Conservation (phyloP, 257 asterid species). For the Scutellaria baicalensis region DNA sequence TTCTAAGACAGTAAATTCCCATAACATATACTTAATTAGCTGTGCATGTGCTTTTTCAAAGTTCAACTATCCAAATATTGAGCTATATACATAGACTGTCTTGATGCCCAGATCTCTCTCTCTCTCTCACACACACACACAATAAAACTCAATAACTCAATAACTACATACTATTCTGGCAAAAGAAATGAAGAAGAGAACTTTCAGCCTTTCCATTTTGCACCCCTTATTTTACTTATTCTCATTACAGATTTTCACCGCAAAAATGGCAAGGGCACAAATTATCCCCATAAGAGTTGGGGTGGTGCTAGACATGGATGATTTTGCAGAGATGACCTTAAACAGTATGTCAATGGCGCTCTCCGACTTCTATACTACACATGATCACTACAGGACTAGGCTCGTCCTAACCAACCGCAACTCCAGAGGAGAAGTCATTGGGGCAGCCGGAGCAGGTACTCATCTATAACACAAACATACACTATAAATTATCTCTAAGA, state of each 20-base stretch:
- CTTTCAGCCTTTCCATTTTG: background rate
- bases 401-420: slow-evolving; percentile 28
- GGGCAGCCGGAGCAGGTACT: slow-evolving; percentile 54
- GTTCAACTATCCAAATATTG: background rate
- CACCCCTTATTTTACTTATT: background rate
- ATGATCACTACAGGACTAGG: slow-evolving; percentile 25
- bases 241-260: background rate
- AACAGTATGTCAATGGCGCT: slow-evolving; percentile 59
- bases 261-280: slow-evolving; percentile 12
- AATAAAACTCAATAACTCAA: background rate
- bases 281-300: slow-evolving; percentile 36
- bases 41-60: background rate
- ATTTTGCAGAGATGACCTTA: slow-evolving; percentile 25
- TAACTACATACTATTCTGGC: background rate
- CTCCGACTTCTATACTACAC: slow-evolving; percentile 39
- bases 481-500: background rate
- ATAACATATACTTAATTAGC: background rate
- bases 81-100: background rate
- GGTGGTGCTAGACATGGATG: slow-evolving; percentile 39
- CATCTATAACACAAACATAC: background rate
- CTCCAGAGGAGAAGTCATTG: slow-evolving; percentile 28
- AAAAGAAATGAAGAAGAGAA: slow-evolving; percentile 2
- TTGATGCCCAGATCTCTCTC: background rate
- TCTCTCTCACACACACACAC: no score
- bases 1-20: background rate